phyloP scores from a whole-genome alignment of 2,329 filamentous ascomycete species.

The Drechslera avenae region DNA sequence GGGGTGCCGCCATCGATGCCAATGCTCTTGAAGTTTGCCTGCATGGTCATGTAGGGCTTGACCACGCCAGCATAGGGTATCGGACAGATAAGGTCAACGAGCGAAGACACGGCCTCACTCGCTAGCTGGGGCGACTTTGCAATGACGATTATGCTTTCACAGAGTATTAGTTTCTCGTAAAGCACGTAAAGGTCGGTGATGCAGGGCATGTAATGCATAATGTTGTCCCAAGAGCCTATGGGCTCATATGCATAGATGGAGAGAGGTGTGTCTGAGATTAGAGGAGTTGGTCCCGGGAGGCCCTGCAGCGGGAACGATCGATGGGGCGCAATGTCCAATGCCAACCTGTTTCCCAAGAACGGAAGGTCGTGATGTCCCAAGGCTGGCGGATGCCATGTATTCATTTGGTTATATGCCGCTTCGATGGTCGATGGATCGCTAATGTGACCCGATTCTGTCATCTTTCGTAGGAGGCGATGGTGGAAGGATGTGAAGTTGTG shows the following conservation, averaged over 20 bases:
- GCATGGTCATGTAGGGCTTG: constrained; percentile 52
- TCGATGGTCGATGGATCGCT: constrained; percentile 49
- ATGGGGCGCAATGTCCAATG: constrained; percentile 50
- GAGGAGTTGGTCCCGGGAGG: constrained; percentile 35
- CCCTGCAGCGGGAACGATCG: constrained; percentile 50
- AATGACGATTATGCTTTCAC: constrained; percentile 49
- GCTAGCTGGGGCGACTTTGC: constrained; percentile 50
- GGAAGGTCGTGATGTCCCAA: constrained; percentile 47
- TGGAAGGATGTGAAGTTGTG: constrained; percentile 49
- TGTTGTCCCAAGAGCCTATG: constrained; percentile 46
- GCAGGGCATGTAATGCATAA: constrained; percentile 49
- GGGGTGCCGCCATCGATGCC: constrained; percentile 49
- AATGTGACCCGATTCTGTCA: constrained; percentile 46
- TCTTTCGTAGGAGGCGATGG: constrained; percentile 41
- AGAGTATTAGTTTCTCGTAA: constrained; percentile 50
- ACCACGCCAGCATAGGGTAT: constrained; percentile 49
- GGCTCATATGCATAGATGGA: constrained; percentile 51
- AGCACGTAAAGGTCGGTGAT: constrained; percentile 50
- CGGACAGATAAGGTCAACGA: constrained; percentile 49
- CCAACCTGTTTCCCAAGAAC: constrained; percentile 47
- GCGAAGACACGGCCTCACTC: constrained; percentile 48
- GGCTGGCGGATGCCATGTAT: constrained; percentile 44
- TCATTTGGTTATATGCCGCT: constrained; percentile 46
- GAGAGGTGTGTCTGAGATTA: constrained; percentile 37
- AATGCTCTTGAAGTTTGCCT: constrained; percentile 49